Conservation (phyloP, 2,329 filamentous ascomycete genomes). For the Ceratocystis cubensis region DNA sequence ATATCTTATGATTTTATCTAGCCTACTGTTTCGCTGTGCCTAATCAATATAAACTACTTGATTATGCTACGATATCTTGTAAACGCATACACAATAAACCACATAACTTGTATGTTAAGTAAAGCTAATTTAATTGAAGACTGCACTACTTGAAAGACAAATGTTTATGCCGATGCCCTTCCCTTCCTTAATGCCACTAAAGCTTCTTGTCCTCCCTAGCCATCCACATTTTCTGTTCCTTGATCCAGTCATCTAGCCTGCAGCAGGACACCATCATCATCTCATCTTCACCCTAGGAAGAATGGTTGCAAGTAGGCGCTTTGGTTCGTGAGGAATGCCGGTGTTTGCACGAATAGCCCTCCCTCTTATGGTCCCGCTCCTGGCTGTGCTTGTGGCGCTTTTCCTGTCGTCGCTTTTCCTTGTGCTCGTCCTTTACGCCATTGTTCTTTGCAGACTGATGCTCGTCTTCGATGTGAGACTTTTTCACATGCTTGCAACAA, state of each 20-base stretch:
- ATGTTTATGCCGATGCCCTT: background rate
- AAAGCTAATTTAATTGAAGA: background rate
- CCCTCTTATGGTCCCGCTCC: background rate
- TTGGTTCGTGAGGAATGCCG: background rate
- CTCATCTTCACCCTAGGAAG: background rate
- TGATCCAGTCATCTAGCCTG: background rate
- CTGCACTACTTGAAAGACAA: background rate
- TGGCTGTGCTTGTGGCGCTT: background rate
- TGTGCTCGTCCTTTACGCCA: background rate
- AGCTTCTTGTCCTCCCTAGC: background rate
- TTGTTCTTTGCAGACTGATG: slow-evolving; percentile 1
- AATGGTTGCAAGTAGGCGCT: background rate
- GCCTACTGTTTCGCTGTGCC: too few species aligned
- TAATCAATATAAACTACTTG: too few species aligned
- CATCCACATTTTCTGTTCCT: background rate
- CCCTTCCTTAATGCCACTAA: background rate
- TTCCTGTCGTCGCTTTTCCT: background rate
- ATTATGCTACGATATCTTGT: too few species aligned
- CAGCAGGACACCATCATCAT: background rate
- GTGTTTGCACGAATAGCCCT: background rate
- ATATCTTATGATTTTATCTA: background rate
- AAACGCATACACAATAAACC: too few species aligned
- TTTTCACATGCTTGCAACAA: background rate
- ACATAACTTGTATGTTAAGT: background rate
- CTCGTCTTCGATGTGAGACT: background rate